A percentile compares a stretch with the other conserved stretches of the same genome.
Evolutionary conservation across 1,139 yeast genomes (phyloP).

Genomic region (Pichia sp.): DNA sequence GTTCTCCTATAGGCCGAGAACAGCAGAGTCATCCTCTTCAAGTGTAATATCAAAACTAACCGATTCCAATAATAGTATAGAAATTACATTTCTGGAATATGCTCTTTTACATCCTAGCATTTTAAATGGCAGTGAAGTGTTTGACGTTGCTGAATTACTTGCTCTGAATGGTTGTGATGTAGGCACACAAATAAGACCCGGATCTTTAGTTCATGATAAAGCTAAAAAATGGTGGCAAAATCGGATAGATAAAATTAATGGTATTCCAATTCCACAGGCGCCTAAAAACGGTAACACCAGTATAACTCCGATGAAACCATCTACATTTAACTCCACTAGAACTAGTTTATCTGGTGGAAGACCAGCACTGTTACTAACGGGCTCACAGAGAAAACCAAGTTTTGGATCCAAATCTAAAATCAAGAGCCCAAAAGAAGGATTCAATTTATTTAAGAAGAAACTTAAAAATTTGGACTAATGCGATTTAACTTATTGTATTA

Average conservation of each 20-base stretch:
- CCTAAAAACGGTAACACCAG: background rate
- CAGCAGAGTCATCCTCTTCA: slow-evolving; percentile 1
- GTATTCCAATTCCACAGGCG: background rate
- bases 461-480: slow-evolving; percentile 9
- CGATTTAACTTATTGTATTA: too few species aligned
- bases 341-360: background rate
- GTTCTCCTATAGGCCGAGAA: background rate
- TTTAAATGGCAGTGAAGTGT: slow-evolving; percentile 30
- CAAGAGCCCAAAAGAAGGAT: slow-evolving; percentile 17
- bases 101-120: slow-evolving; percentile 44
- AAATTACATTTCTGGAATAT: slow-evolving; percentile 51
- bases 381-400: background rate
- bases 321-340: background rate
- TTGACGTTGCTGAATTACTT: slow-evolving; percentile 71
- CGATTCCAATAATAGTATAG: slow-evolving; percentile 25
- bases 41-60: background rate
- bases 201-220: slow-evolving; percentile 23
- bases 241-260: slow-evolving; percentile 32
- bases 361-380: background rate
- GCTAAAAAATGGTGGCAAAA: slow-evolving; percentile 50
- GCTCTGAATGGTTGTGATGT: slow-evolving; percentile 56
- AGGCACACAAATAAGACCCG: slow-evolving; percentile 22
- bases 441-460: slow-evolving; percentile 17
- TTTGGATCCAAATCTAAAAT: slow-evolving; percentile 5
- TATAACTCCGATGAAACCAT: background rate